phyloP scores from a whole-genome alignment of 108 stramenopile genomes.

The Schizochytrium sp. region DNA sequence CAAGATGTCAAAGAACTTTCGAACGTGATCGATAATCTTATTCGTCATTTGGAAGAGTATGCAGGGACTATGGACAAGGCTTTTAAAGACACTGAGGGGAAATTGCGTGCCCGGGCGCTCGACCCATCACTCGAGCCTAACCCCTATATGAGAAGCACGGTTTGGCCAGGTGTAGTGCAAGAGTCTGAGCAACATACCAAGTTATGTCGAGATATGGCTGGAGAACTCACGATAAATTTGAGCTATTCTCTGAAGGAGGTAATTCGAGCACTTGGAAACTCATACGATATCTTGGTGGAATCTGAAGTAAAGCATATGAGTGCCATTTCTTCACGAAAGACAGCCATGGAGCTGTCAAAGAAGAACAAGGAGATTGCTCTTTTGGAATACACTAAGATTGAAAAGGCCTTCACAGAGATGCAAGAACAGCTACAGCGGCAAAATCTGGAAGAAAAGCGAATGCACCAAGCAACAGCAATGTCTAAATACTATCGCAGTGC shows the following conservation, averaged over 20 bases:
- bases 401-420: background rate
- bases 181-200: background rate
- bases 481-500: background rate
- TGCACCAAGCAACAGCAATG: constrained; percentile 11
- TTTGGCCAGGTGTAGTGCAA: background rate
- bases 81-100: background rate
- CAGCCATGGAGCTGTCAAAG: constrained; percentile 41
- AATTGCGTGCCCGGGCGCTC: background rate
- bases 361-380: background rate
- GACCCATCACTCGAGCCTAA: constrained; percentile 7
- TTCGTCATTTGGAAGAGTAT: background rate
- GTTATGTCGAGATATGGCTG: background rate
- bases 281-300: background rate
- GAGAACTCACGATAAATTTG: background rate
- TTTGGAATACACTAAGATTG: background rate
- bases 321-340: background rate
- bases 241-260: background rate
- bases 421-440: constrained; percentile 35
- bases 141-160: background rate
- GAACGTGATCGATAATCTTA: background rate
- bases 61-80: background rate
- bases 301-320: constrained; percentile 19
- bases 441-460: background rate
- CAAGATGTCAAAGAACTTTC: background rate
- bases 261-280: background rate